Percentiles rank a stretch among this genome's conserved stretches.
Evolutionary conservation across 768 basidiomycete genomes (phyloP).

Genomic region (Phylloporus sp.): DNA sequence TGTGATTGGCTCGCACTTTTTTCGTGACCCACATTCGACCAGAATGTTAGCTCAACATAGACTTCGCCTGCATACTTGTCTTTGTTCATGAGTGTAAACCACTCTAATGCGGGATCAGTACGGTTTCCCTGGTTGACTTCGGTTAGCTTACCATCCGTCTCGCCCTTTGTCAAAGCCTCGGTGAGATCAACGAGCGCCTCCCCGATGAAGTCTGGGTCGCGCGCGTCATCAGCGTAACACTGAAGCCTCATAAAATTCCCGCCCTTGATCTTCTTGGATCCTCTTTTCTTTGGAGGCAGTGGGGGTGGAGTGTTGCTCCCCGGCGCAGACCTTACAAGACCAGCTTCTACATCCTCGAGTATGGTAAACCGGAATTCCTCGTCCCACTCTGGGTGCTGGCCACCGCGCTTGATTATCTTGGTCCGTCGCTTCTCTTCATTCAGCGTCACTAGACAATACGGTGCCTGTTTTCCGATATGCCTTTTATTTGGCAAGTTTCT

Average conservation of each 20-base stretch:
- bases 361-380: conserved; percentile 94
- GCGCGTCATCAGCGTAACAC: conserved; percentile 92
- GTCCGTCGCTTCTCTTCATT: conserved; percentile 85
- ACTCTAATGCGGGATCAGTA: conserved; percentile 54
- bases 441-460: conserved; percentile 79
- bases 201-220: conserved; percentile 95
- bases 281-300: conserved; percentile 62
- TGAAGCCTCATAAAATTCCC: conserved; percentile 73
- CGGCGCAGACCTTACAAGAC: conserved; percentile 40
- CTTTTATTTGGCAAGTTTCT: conserved; percentile 88
- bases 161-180: conserved; percentile 89
- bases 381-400: conserved; percentile 99
- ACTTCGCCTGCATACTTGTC: conserved; percentile 95
- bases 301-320: conserved; percentile 56
- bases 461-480: conserved; percentile 96
- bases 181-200: conserved; percentile 85
- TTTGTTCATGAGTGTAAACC: conserved; percentile 88
- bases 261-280: conserved; percentile 55
- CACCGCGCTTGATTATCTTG: conserved; percentile 92
- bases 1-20: background rate
- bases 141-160: conserved; percentile 80
- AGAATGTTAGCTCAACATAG: conserved; percentile 95
- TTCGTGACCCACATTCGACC: conserved; percentile 69
- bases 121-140: background rate
- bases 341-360: conserved; percentile 66